Base-by-base conservation (phyloP, 2,329 filamentous ascomycete species). In the Metarhizium sp. region DNA sequence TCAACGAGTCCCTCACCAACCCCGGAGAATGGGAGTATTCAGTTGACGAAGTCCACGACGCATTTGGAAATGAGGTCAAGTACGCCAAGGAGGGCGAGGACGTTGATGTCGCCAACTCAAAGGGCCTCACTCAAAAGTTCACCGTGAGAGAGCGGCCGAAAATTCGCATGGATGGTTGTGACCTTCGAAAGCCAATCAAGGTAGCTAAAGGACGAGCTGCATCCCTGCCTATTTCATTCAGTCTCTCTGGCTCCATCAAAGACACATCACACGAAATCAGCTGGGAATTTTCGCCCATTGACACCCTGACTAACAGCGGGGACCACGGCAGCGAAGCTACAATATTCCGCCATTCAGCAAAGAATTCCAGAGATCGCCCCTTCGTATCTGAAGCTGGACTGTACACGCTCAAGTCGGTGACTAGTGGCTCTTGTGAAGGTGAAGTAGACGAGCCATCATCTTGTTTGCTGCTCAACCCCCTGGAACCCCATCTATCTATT, bases 381-480 rank as follows among this genome's bases (percentile, higher is more conserved):
- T 73, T 71, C 14, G 89, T 97, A 56, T 83, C 82, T 30, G 82
- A 86, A 38, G 84, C 90, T 32, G 94, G 95, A 50, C 79, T 96
- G 30, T 99, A 99, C 72, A 92, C 87, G 1, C 72, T 99, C 56
- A 87, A 84, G 60, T 83, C 88, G 14, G 82, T 97, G 7, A 83
- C 85, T 1, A 95, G 89, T 55, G 85, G 88, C 29, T 87, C 84
- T 58, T 99, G 94, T 66, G 78, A 84, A 38, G 94, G 94, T 49
- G 92, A 97, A 62, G 85, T 99, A 4, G 80, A 92, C 60, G 94
- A 99, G 68, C 94, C 94, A 32, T 89, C 92, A 2, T 94, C 92
- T n/a, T 97, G 92, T 69, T 78, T 96, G 57, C 75, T 99, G 54
- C 79, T 95, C 61, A 99, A 97, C 61, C 94, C 94, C 5, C 86